Conservation (phyloP, 306 rosid genomes). For the Luffa aegyptiaca region DNA sequence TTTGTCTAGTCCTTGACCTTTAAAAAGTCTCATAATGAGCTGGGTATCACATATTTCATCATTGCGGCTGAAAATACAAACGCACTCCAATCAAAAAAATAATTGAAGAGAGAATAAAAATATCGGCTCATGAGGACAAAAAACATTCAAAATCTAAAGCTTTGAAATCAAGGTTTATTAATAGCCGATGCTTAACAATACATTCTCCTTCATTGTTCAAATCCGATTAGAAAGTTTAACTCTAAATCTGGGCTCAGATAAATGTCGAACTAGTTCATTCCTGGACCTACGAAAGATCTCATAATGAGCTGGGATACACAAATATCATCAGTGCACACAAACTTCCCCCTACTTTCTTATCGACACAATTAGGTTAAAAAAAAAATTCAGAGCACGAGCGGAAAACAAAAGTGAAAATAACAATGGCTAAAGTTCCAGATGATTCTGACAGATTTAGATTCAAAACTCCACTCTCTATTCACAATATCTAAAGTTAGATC, state of each 20-base stretch:
- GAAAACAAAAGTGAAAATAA: neutral
- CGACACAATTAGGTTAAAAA: neutral
- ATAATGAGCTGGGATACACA: slow-evolving; percentile 48
- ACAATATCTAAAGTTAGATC: neutral
- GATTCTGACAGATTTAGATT: neutral
- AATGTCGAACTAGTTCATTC: slow-evolving; percentile 22
- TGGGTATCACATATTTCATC: slow-evolving; percentile 38
- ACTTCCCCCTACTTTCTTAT: neutral
- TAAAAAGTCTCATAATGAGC: slow-evolving; percentile 38
- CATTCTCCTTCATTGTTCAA: neutral
- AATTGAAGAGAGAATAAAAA: neutral
- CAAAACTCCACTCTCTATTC: neutral
- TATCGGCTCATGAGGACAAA: neutral
- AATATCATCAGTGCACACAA: slow-evolving; percentile 26
- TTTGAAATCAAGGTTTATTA: neutral
- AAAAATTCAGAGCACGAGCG: neutral
- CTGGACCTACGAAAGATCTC: slow-evolving; percentile 34
- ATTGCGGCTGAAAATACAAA: neutral
- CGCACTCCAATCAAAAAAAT: neutral
- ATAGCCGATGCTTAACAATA: neutral
- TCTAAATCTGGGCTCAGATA: neutral
- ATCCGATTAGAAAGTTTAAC: neutral
- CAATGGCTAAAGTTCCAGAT: neutral
- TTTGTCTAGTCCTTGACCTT: slow-evolving; percentile 25
- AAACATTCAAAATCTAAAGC: neutral